Percentiles rank a stretch among this genome's conserved stretches.
Conservation (phyloP, 2,329 filamentous ascomycete genomes). For the Mycosphaerelloides madeirae region DNA sequence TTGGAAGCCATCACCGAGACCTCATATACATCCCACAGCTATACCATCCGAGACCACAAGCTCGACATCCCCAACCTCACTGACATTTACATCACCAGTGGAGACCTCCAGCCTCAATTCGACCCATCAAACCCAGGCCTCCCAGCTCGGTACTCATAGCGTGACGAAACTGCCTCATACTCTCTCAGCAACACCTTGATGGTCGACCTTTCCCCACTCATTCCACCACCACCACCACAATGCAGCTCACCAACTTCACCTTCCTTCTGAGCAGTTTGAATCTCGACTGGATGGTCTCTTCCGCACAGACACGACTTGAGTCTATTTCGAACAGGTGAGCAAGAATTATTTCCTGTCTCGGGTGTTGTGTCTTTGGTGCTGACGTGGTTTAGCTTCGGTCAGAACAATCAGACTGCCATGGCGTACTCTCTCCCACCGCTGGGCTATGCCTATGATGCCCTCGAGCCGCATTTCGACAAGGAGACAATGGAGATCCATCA, state of each 20-base stretch:
- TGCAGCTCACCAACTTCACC: constrained; percentile 27
- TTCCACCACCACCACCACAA: constrained; percentile 6
- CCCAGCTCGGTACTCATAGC: neutral
- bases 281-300: constrained; percentile 23
- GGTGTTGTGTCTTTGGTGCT: neutral
- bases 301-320: constrained; percentile 25
- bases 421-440: constrained; percentile 29
- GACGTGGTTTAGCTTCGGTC: constrained; percentile 12
- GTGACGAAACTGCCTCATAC: constrained; percentile 20
- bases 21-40: no score
- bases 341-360: neutral
- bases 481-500: constrained; percentile 82
- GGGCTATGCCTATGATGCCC: constrained; percentile 48
- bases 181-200: constrained; percentile 20
- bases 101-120: neutral
- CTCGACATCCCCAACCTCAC: no score
- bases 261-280: constrained; percentile 18
- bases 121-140: neutral
- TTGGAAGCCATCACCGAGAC: no score
- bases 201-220: constrained; percentile 13
- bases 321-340: constrained; percentile 21
- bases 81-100: no score
- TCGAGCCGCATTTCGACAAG: constrained; percentile 68
- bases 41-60: no score
- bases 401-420: constrained; percentile 15